These are phyloP conservation scores for Myxozyma neglecta DNA, from an alignment of 805 yeast species.

Conservation along the genomic window DNA sequence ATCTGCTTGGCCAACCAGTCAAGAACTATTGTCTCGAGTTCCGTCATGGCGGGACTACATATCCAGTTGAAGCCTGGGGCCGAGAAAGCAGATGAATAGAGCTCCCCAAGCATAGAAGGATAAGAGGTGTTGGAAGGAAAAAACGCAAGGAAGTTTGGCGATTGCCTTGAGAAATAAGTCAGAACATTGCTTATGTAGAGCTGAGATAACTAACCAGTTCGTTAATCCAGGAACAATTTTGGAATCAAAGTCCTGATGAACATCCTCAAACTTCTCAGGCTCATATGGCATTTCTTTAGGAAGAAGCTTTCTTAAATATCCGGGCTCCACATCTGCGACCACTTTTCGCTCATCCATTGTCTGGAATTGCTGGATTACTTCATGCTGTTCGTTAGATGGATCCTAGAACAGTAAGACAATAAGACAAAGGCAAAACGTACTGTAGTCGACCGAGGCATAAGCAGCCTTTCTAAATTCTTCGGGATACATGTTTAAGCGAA, in stretches of 20 bases:
- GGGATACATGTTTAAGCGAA: conserved; percentile 25
- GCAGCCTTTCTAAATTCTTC: conserved; percentile 34
- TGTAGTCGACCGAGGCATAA: conserved; percentile 32
- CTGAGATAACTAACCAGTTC: conserved; percentile 21
- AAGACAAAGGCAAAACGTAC: conserved; percentile 4
- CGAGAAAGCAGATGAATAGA: conserved; percentile 33
- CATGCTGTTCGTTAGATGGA: neutral
- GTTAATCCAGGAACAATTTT: conserved; percentile 33
- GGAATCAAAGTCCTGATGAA: conserved; percentile 27
- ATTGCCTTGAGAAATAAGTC: conserved; percentile 20
- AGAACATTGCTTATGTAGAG: neutral
- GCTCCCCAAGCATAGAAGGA: conserved; percentile 34
- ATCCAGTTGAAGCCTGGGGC: conserved; percentile 36
- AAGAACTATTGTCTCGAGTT: conserved; percentile 34
- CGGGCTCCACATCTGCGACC: conserved; percentile 31
- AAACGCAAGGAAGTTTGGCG: conserved; percentile 34
- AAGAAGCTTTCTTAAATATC: conserved; percentile 28
- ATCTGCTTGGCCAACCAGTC: conserved; percentile 35
- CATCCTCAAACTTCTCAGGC: conserved; percentile 31
- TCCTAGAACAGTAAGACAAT: neutral
- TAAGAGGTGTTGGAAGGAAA: conserved; percentile 33
- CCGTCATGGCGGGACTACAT: conserved; percentile 35
- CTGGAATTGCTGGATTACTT: conserved; percentile 31
- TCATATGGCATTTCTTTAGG: conserved; percentile 31
- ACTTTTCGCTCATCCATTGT: conserved; percentile 19